Base-by-base conservation (phyloP, 2,329 filamentous ascomycete genomes). In the Tolypocladium tropicale region DNA sequence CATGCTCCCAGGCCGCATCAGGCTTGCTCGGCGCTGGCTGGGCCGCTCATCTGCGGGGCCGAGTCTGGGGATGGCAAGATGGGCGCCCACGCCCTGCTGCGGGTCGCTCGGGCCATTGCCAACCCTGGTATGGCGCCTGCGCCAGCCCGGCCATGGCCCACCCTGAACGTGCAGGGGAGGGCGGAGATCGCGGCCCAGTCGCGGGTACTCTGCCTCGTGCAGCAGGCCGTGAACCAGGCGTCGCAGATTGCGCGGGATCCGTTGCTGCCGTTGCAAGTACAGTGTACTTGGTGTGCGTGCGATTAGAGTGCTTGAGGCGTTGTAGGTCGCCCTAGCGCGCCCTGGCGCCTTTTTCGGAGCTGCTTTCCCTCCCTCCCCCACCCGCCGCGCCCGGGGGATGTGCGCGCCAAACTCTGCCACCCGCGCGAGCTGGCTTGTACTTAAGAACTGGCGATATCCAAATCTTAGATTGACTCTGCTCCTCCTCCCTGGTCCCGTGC, bases 11-110 rank as follows among this genome's bases (percentile, higher is more conserved):
- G 6, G 25, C 43, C 25, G 46, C 11, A 48, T 48, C 43, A 18
- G 43, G 43, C 12, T 14, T 46, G 41, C 41, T 18, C 43, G 28
- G 43, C 41, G 43, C 25, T 18, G 43, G 12, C 23, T 46, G 12
- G 41, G 41, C 43, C 14, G 43, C 46, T 4, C 46, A 32, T 4
- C 34, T 43, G 54, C 52, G 56, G 56, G 56, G 54, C 52, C 43
- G 18, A 58, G 54, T 58, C 57, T 55, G 57, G 57, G 57, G 54
- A 56, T 50, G 52, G 57, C 48, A n/a, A 54, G 53, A 50, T 54
- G 53, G 53, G 53, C 30, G 12, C 21, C 49, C 37, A 21, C 18
- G 37, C 37, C n/a, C 7, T 10, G 37, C 37, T 21, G 11, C 30
- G 33, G 49, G 41, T 51, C 23, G 48, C 53, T 58, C 56, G 54